Conservation (phyloP, 352 stramenopile genomes). For the Lagenidium giganteum region DNA sequence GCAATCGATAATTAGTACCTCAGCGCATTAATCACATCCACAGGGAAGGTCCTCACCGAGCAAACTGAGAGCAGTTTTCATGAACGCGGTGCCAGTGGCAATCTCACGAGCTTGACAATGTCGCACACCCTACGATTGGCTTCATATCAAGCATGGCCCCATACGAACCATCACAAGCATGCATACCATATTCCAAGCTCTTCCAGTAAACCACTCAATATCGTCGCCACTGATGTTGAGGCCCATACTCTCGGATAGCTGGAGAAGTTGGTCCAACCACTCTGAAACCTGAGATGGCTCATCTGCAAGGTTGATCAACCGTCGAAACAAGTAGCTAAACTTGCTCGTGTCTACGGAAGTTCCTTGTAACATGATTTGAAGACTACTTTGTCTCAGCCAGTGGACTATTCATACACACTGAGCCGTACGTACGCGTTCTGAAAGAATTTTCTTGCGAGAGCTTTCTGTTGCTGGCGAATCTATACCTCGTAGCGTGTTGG, state of each 20-base stretch:
- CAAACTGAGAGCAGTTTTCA: conserved; percentile 12
- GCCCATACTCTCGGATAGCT: conserved; percentile 44
- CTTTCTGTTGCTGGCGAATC: conserved; percentile 45
- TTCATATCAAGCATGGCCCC: too few relatives aligned
- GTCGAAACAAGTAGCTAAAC: conserved; percentile 59
- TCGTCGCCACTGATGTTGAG: conserved; percentile 38
- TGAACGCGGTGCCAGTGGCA: too few relatives aligned
- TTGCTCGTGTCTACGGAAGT: conserved; percentile 21
- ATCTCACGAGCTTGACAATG: too few relatives aligned
- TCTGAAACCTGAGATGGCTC: conserved; percentile 33
- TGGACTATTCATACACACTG: too few relatives aligned
- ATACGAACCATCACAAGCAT: neutral
- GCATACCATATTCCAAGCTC: conserved; percentile 74
- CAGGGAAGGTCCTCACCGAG: too few relatives aligned
- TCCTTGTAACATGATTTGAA: conserved; percentile 56
- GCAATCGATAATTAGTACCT: too few relatives aligned
- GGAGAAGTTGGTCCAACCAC: conserved; percentile 62
- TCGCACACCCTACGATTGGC: conserved; percentile 21
- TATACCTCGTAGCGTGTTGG: too few relatives aligned
- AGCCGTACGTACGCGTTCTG: conserved; percentile 60
- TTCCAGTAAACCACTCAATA: conserved; percentile 68
- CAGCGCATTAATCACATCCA: too few relatives aligned
- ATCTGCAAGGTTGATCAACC: conserved; percentile 46
- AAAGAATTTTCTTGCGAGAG: conserved; percentile 54
- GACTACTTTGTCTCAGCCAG: conserved; percentile 21